Evolutionary conservation across 305 asterid species (phyloP).

Genomic region (Striga hermonthica): DNA sequence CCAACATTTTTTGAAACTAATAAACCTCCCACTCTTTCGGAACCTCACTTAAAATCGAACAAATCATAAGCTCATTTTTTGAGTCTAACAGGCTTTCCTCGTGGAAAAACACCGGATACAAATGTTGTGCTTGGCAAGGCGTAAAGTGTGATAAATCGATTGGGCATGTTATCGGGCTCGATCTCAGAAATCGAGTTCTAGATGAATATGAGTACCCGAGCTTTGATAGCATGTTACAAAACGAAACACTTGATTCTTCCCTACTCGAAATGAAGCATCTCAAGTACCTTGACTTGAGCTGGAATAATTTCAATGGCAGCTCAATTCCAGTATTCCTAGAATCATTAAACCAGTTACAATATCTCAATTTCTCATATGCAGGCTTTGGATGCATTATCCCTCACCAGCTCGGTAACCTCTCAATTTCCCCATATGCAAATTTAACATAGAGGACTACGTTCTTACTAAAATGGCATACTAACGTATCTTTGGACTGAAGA

Average conservation of each 20-base stretch:
- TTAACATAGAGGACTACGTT: no score
- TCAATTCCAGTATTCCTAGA: conserved; percentile 18
- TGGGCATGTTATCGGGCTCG: background rate
- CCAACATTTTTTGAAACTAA: no score
- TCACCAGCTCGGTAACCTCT: conserved; percentile 21
- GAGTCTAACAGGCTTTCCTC: background rate
- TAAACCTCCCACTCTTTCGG: no score
- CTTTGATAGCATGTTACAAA: background rate
- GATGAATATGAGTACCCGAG: background rate
- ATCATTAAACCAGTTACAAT: conserved; percentile 15
- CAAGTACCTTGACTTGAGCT: conserved; percentile 14
- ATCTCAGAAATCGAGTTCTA: background rate
- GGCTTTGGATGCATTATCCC: background rate
- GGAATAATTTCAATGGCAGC: conserved; percentile 17
- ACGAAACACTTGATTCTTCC: conserved; percentile 15
- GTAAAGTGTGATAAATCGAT: conserved; percentile 3
- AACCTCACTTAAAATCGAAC: no score
- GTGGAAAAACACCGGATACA: background rate
- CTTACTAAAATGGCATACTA: no score
- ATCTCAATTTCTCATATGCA: conserved; percentile 1
- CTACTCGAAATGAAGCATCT: conserved; percentile 10
- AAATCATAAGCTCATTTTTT: no score
- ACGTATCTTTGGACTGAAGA: no score
- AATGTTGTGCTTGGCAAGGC: conserved; percentile 15
- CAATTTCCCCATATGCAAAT: background rate